Evolutionary conservation across 1,284 basidiomycete species (phyloP), one percentile per base, ranked within the genome.

Genomic region (Sporisorium iseilematis-ciliati): DNA sequence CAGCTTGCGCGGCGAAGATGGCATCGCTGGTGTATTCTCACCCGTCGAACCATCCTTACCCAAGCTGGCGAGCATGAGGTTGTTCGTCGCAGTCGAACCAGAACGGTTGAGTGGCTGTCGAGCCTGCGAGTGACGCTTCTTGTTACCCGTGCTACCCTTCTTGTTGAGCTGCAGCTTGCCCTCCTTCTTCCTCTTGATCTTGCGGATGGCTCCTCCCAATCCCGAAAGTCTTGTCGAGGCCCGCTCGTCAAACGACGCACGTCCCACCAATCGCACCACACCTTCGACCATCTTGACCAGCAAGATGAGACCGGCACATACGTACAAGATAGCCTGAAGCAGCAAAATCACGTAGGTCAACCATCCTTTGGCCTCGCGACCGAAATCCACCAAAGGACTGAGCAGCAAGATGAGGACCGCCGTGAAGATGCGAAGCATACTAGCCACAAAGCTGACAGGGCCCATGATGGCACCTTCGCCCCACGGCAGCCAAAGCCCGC

Each of bases 391-490:
- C 69, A 91, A 89, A 16, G 93, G 92, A 46, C 92, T 92, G 59
- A 98, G 87, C 69, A 97, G 93, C 77, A 98, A 91, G 53, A 97
- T 88, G 46, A 99, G 86, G 18, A 97, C 93, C 4, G 93, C 92
- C 26, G 94, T 90, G 20, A 94, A 91, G 80, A 97, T 94, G 75
- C 96, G 89, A 33, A 92, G 90, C 3, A 97, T 92, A 67, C 93
- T 94, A 75, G 95, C 91, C 79, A 97, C 87, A 87, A 97, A 96
- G 84, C 92, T 93, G 65, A 95, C 91, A 21, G 93, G 89, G 16
- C 94, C 95, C 95, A 97, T 97, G 75, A 93, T 93, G 1, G 95
- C 94, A 3, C 95, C 95, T 59, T 93, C 92, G 43, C 93, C 94
- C 95, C 95, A 98, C 18, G 95, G 95, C 64, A 95, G 89, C 94